Conservation (phyloP, 2,329 filamentous ascomycete species). For the Pseudopithomyces chartarum region DNA sequence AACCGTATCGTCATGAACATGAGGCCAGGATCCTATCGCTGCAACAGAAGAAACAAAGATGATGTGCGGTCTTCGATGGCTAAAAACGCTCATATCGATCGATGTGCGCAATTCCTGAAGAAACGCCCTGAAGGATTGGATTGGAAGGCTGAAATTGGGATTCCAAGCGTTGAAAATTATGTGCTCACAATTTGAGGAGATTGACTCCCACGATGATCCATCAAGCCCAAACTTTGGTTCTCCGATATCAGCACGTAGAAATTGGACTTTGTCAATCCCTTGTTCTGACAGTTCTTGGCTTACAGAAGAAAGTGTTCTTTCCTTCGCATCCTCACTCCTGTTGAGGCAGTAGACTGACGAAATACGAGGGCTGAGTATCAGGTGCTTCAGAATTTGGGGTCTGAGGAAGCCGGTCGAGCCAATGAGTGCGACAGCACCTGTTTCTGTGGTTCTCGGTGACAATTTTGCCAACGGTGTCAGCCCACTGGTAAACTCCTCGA, state of each 20-base stretch:
- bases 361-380: constrained; percentile 10
- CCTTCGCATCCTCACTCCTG: constrained; percentile 8
- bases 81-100: constrained; percentile 4
- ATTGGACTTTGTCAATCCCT: background rate
- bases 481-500: constrained; percentile 7
- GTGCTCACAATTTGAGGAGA: constrained; percentile 34
- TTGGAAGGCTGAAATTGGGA: constrained; percentile 55
- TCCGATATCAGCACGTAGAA: constrained; percentile 7
- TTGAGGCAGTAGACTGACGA: constrained; percentile 22
- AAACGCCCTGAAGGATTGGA: constrained; percentile 25
- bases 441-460: background rate
- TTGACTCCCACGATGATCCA: constrained; percentile 11
- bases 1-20: background rate
- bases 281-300: background rate
- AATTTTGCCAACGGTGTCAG: background rate
- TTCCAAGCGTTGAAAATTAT: constrained; percentile 60
- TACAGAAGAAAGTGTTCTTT: constrained; percentile 4
- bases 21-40: constrained; percentile 18
- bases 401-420: constrained; percentile 23
- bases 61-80: constrained; percentile 7
- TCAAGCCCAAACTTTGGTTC: constrained; percentile 44
- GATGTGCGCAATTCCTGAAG: constrained; percentile 19
- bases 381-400: constrained; percentile 11
- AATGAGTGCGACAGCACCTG: constrained; percentile 9
- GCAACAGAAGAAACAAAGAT: constrained; percentile 21